Evolutionary conservation across 169 alveolate species (phyloP).

Genomic region (Plasmodium ovale): DNA sequence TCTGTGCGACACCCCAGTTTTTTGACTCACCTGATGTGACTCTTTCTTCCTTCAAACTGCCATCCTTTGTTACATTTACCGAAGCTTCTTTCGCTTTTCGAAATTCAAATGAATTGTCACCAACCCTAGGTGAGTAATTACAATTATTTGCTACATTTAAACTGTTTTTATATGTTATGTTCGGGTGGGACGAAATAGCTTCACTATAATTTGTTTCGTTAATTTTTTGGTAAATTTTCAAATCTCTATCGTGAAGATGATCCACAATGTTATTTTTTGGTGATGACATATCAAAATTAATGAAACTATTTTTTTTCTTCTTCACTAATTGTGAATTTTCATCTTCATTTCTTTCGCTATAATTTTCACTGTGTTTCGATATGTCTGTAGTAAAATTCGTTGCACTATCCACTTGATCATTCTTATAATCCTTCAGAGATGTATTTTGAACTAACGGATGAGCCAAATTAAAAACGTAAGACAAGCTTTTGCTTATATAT

Average conservation of each 20-base stretch:
- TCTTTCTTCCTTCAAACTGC: not conserved
- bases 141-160: slow-evolving; percentile 44
- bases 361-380: slow-evolving; percentile 2
- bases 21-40: not conserved
- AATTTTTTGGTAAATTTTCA: slow-evolving; percentile 64
- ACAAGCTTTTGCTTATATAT: slow-evolving; percentile 62
- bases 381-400: not conserved
- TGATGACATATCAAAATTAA: slow-evolving; percentile 38
- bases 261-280: slow-evolving; percentile 58
- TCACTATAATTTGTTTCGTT: slow-evolving; percentile 64
- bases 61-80: not conserved
- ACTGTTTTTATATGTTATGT: slow-evolving; percentile 63
- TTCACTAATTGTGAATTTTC: not conserved
- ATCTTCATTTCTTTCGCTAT: not conserved
- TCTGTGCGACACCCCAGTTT: not conserved
- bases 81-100: slow-evolving; percentile 7
- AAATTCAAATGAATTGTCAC: slow-evolving; percentile 7
- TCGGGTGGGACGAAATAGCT: slow-evolving; percentile 43
- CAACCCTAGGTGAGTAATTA: slow-evolving; percentile 8
- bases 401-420: not conserved
- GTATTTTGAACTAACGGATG: slow-evolving; percentile 40
- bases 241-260: slow-evolving; percentile 75
- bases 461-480: slow-evolving; percentile 65
- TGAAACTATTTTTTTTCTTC: slow-evolving; percentile 24
- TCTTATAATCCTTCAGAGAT: slow-evolving; percentile 27